Evolutionary conservation across 768 basidiomycete species (phyloP).

Genomic region (Podaxis sp.): DNA sequence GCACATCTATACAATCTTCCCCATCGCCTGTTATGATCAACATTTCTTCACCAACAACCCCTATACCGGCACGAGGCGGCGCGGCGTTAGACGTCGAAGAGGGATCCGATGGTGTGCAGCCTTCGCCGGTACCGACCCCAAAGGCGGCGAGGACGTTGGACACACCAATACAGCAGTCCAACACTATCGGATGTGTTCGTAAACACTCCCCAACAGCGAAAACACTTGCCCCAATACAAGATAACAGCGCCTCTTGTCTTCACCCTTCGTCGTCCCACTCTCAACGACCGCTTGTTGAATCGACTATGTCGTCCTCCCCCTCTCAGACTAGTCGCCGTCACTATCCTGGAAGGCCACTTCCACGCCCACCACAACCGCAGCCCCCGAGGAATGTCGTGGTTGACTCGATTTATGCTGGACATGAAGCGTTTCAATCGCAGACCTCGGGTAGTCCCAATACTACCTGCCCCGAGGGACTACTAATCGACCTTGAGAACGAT

Average conservation of each 20-base stretch:
- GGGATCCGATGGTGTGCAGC: constrained; percentile 1
- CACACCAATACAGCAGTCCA: neutral
- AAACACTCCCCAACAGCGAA: neutral
- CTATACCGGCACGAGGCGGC: neutral
- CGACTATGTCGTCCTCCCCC: constrained; percentile 22
- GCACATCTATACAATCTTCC: neutral
- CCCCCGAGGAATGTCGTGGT: constrained; percentile 20
- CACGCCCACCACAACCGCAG: constrained; percentile 37
- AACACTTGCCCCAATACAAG: neutral
- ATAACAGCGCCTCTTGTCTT: neutral
- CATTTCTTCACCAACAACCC: constrained; percentile 12
- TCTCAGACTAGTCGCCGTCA: constrained; percentile 27
- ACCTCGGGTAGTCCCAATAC: constrained; percentile 11
- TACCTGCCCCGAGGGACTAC: constrained; percentile 42
- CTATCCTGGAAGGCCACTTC: constrained; percentile 56
- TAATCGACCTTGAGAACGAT: constrained; percentile 51
- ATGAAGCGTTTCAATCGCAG: neutral
- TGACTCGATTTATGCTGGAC: constrained; percentile 13
- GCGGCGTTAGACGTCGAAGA: neutral
- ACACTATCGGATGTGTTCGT: neutral
- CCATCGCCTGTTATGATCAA: neutral
- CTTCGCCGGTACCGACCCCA: constrained; percentile 1
- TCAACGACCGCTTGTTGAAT: constrained; percentile 3
- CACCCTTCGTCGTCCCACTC: constrained; percentile 9
- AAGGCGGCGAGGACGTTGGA: neutral